Evolutionary conservation across 805 yeast species (phyloP), one percentile per base, ranked within the genome.

Genomic region (Pichia californica): DNA sequence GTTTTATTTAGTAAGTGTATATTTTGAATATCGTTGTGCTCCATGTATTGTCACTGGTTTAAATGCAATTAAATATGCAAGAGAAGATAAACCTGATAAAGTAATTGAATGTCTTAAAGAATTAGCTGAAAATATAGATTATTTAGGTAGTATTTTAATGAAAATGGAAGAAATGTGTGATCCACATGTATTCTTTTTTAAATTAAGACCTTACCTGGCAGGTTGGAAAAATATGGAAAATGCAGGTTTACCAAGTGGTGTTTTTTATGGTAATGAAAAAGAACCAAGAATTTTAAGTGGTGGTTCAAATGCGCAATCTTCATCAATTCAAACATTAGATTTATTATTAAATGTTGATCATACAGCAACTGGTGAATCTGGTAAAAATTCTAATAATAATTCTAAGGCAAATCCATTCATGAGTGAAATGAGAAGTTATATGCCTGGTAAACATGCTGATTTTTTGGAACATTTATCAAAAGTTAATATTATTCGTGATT

Each of bases 181-280:
- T 57, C 97, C 98, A 3, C 94, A 88, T 58, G 81, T 84, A 4
- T 89, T 91, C 60, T 89, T 86, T 63, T 85, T 75, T 67, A 75
- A 91, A 47, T 74, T 89, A 36, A 73, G 98, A 56, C 97, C 97
- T 1, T 89, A 76, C 54, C 67, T 91, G 50, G 96, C 96, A 1
- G 98, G 97, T 2, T 91, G 96, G 94, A 81, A 80, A 58, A 86
- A 86, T 56, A 89, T 91, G 96, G 77, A 76, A 21, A 87, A 78
- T 44, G 88, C 82, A 2, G 97, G 97, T 0, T 70, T 89, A 45
- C 69, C 69, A 38, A 63, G 79, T 46, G 98, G 97, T 1, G 81
- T 89, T 1, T 67, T 71, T 38, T 89, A 89, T 58, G 95, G 94
- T 21, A 69, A 74, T 42, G 88, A 81, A 55, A 56, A 61, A 2